Evolutionary conservation across 352 stramenopile genomes (phyloP).

Genomic region (Phytophthora capsici): DNA sequence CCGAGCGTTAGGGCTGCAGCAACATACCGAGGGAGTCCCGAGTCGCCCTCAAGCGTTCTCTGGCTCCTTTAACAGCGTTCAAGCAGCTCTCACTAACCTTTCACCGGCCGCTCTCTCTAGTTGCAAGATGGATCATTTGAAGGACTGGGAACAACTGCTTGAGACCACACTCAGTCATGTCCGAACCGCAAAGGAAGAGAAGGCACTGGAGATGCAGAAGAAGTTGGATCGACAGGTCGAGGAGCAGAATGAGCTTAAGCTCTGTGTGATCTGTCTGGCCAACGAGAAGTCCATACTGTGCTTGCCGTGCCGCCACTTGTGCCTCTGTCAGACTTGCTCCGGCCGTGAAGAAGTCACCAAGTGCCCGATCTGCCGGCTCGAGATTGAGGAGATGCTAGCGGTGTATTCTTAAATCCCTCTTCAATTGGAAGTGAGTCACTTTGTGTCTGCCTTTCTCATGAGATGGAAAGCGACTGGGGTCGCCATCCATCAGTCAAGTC

Average conservation of each 20-base stretch:
- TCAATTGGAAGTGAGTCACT: slow-evolving; percentile 7
- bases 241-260: slow-evolving; percentile 84
- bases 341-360: slow-evolving; percentile 72
- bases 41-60: neutral
- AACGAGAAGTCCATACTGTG: slow-evolving; percentile 88
- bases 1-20: slow-evolving; percentile 4
- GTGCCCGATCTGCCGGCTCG: slow-evolving; percentile 85
- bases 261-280: slow-evolving; percentile 85
- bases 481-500: slow-evolving; percentile 7
- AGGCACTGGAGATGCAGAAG: slow-evolving; percentile 77
- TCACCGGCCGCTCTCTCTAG: slow-evolving; percentile 23
- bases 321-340: slow-evolving; percentile 79
- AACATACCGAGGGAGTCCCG: slow-evolving; percentile 3
- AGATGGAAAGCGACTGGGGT: slow-evolving; percentile 26
- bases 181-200: slow-evolving; percentile 72
- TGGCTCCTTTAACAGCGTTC: slow-evolving; percentile 37
- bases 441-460: slow-evolving; percentile 13
- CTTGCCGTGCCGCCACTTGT: slow-evolving; percentile 83
- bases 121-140: slow-evolving; percentile 62
- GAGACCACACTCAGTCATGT: slow-evolving; percentile 65
- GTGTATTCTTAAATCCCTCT: slow-evolving; percentile 69
- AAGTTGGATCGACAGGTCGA: slow-evolving; percentile 78
- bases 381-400: slow-evolving; percentile 84
- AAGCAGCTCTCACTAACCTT: slow-evolving; percentile 37
- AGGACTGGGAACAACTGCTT: slow-evolving; percentile 75